Percentiles rank a stretch among this genome's conserved stretches.
Conservation (phyloP, 331 rosid genomes). For the Acacia pycnantha region DNA sequence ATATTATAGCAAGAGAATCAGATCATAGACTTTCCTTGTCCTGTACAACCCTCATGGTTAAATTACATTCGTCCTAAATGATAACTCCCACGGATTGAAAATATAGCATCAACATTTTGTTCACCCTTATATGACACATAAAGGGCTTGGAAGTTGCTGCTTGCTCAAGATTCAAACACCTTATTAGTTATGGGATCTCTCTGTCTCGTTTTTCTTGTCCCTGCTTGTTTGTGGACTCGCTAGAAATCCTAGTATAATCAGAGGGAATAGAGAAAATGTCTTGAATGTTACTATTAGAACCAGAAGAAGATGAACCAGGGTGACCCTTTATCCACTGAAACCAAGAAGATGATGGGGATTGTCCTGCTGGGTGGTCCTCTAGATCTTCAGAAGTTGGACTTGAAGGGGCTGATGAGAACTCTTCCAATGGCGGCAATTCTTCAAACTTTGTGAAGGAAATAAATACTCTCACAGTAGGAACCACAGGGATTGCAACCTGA, state of each 20-base stretch:
- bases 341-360: constrained; percentile 80
- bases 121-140: background rate
- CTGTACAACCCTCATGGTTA: background rate
- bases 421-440: constrained; percentile 69
- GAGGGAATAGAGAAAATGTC: constrained; percentile 68
- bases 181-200: constrained; percentile 38
- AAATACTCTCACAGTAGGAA: constrained; percentile 82
- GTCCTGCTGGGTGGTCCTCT: constrained; percentile 40
- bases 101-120: background rate
- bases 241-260: constrained; percentile 54
- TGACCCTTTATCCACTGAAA: constrained; percentile 80
- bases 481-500: constrained; percentile 89
- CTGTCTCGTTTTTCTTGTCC: constrained; percentile 53
- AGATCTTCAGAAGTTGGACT: constrained; percentile 65
- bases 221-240: constrained; percentile 25
- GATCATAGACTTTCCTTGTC: background rate
- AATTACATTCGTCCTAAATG: background rate
- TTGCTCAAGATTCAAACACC: constrained; percentile 20
- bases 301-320: constrained; percentile 43
- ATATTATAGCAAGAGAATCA: background rate
- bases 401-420: constrained; percentile 90
- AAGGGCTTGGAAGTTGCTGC: constrained; percentile 9
- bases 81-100: background rate
- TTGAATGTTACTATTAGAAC: constrained; percentile 44
- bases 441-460: constrained; percentile 86